These are phyloP conservation scores for Hirsutella rhossiliensis DNA, from an alignment of 2,329 filamentous ascomycete genomes.

Conservation along the genomic window DNA sequence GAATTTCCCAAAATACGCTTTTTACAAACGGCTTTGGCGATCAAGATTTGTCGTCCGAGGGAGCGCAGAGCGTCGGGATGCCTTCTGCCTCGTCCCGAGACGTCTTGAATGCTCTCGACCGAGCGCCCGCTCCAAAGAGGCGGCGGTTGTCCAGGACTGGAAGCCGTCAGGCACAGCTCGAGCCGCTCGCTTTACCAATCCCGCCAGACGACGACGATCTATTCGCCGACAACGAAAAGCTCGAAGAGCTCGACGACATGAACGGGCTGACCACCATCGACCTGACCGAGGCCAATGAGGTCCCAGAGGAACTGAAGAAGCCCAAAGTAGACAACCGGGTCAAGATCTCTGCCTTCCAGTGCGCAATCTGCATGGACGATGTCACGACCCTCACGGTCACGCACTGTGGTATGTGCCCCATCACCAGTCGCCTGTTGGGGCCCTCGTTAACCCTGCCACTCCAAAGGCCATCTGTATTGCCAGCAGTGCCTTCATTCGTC, in stretches of 20 bases:
- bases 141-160: slow-evolving; percentile 6
- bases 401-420: slow-evolving; percentile 45
- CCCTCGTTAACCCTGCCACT: background rate
- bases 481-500: slow-evolving; percentile 49
- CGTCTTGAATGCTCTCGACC: background rate
- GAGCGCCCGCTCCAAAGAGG: slow-evolving; percentile 12
- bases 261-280: slow-evolving; percentile 21
- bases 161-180: background rate
- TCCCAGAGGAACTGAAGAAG: slow-evolving; percentile 30
- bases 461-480: slow-evolving; percentile 51
- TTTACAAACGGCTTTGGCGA: slow-evolving; percentile 17
- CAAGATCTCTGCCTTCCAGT: slow-evolving; percentile 47
- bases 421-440: background rate
- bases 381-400: slow-evolving; percentile 47
- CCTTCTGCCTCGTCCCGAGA: slow-evolving; percentile 1
- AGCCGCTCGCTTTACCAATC: background rate
- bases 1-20: slow-evolving; percentile 14
- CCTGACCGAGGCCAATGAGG: slow-evolving; percentile 27
- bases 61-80: background rate
- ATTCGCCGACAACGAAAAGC: slow-evolving; percentile 12
- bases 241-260: slow-evolving; percentile 7
- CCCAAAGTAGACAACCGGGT: slow-evolving; percentile 34
- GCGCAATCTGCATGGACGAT: slow-evolving; percentile 57
- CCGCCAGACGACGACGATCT: slow-evolving; percentile 15
- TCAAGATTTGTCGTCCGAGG: slow-evolving; percentile 7